Evolutionary conservation across 331 rosid species (phyloP), one percentile per base, ranked within the genome.

Genomic region (Erythrophleum ivorense): DNA sequence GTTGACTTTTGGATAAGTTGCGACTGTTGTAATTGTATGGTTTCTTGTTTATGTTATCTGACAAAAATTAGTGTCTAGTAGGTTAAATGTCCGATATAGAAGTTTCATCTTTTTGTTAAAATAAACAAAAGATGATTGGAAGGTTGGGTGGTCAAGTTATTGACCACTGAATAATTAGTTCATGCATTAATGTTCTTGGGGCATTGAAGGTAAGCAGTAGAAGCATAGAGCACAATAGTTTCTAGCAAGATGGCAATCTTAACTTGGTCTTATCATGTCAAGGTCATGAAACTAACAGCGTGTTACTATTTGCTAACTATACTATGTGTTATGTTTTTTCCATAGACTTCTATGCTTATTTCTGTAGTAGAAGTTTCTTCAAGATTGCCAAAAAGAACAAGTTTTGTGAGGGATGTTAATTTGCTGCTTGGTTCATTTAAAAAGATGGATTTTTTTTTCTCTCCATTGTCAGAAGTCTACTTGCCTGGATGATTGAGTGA

Each of bases 241-340:
- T 46, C 13, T 41, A 6, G 15, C 46, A 31, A 68, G 24, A 34
- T 48, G 76, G 38, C 74, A 81, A 54, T 65, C 73, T 77, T 55
- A 1, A 29, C 33, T 21, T 57, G 53, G 21, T 50, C 67, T 57
- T 24, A 62, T 66, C 59, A 46, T 46, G 43, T 36, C 6, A 40
- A 52, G 79, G 57, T 62, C 72, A 65, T 14, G 13, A 55, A 78
- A 77, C 38, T 48, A 45, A 21, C 15, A 14, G 62, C n/a, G 62
- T 3, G n/a, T 55, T 19, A 7, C 31, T n/a, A 8, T n/a, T 57
- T 38, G 14, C 46, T 77, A 76, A 57, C 77, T 54, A 60, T 57
- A 65, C 34, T n/a, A 14, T 78, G 70, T 71, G 31, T 55, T 46
- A 50, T 49, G 38, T 72, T 41, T 46, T 46, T 46, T 46, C 6